phyloP scores from a whole-genome alignment of 2,329 filamentous ascomycete species.

The Microdochium trichocladiopsis region DNA sequence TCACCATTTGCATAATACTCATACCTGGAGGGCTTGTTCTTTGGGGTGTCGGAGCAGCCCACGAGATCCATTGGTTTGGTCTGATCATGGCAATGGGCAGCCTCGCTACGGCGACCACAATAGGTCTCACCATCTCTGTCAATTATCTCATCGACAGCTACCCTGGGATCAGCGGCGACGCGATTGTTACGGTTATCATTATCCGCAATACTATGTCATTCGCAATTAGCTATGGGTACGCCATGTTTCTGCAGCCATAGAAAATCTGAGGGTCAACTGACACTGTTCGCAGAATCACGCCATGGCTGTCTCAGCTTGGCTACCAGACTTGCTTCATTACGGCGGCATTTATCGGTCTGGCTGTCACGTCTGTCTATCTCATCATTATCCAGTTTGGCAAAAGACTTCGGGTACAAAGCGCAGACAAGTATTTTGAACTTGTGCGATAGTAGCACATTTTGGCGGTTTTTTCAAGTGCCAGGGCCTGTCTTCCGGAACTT shows the following conservation, averaged over 20 bases:
- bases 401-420: slow-evolving; percentile 13
- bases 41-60: too few relatives aligned
- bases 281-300: slow-evolving; percentile 37
- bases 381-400: slow-evolving; percentile 30
- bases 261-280: too few relatives aligned
- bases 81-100: slow-evolving; percentile 30
- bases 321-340: slow-evolving; percentile 37
- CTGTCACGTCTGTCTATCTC: slow-evolving; percentile 26
- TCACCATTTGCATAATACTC: slow-evolving; percentile 20
- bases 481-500: too few relatives aligned
- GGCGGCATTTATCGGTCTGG: slow-evolving; percentile 26
- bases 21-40: slow-evolving; percentile 16
- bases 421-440: slow-evolving; percentile 8
- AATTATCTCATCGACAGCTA: slow-evolving; percentile 34
- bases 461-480: too few relatives aligned
- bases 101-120: slow-evolving; percentile 22
- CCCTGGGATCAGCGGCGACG: slow-evolving; percentile 29
- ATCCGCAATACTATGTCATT: slow-evolving; percentile 31
- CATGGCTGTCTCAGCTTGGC: slow-evolving; percentile 33
- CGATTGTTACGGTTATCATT: slow-evolving; percentile 29
- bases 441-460: too few relatives aligned
- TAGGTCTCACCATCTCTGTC: slow-evolving; percentile 27
- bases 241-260: too few relatives aligned
- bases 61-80: slow-evolving; percentile 34
- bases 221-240: slow-evolving; percentile 24